A percentile compares a stretch with the other conserved stretches of the same genome.
phyloP scores from a whole-genome alignment of 139 green algal genomes.

The Closterium sp. region DNA sequence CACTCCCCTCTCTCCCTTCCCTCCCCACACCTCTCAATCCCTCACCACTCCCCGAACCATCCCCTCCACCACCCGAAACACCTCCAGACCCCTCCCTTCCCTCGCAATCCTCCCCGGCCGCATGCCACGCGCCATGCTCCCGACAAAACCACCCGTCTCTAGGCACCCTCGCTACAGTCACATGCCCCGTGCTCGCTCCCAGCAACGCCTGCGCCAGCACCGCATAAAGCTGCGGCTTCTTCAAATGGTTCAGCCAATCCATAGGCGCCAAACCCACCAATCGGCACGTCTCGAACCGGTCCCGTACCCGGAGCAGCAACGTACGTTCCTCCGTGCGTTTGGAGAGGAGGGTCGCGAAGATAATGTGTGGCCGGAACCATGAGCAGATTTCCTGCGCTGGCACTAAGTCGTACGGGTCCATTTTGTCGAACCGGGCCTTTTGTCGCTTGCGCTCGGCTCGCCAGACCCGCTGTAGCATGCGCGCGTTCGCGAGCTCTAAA shows the following conservation, averaged over 20 bases:
- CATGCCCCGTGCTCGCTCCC: not conserved
- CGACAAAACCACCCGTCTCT: not conserved
- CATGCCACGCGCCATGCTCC: not conserved
- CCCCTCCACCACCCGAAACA: too few species aligned
- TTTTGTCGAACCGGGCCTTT: not conserved
- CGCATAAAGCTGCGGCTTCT: slow-evolving; percentile 6
- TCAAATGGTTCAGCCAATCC: not conserved
- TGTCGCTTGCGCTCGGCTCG: not conserved
- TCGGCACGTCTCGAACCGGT: not conserved
- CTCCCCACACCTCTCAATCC: too few species aligned
- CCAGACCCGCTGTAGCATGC: not conserved
- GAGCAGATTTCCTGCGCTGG: not conserved
- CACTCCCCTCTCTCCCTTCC: too few species aligned
- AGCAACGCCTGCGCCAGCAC: slow-evolving; percentile 13
- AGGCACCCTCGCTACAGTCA: not conserved
- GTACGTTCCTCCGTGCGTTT: not conserved
- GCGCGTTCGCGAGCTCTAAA: not conserved
- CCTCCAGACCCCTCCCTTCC: too few species aligned
- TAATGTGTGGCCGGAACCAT: slow-evolving; percentile 2
- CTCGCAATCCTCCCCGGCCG: not conserved
- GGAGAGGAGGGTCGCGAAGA: not conserved
- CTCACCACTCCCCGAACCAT: too few species aligned
- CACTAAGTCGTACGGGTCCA: not conserved
- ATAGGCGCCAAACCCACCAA: not conserved
- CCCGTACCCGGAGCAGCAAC: not conserved